phyloP scores from a whole-genome alignment of 306 rosid genomes.

The Cucumis hystrix region DNA sequence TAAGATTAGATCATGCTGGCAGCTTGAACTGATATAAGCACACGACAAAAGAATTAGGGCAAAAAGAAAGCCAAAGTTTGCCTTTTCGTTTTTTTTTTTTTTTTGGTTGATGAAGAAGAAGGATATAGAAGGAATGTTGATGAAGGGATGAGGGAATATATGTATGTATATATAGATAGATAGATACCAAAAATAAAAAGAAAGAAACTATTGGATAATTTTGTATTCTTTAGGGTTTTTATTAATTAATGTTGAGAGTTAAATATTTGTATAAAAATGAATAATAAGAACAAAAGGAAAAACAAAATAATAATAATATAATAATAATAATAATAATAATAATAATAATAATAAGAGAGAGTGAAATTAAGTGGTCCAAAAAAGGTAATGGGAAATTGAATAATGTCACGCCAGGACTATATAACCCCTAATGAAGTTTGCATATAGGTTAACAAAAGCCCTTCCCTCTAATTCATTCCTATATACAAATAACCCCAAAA shows the following conservation, averaged over 20 bases:
- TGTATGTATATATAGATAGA: not conserved
- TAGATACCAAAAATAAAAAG: not conserved
- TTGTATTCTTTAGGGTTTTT: not conserved
- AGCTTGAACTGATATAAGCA: conserved; percentile 7
- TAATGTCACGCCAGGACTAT: conserved; percentile 11
- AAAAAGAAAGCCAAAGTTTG: conserved; percentile 1
- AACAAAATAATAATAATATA: not conserved
- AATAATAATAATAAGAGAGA: not conserved
- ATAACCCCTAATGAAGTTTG: conserved; percentile 2
- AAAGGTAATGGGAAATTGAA: conserved; percentile 7
- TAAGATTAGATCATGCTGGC: conserved; percentile 9
- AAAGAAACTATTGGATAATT: not conserved
- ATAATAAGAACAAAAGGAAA: conserved; percentile 6
- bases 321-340: not conserved
- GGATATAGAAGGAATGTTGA: not conserved
- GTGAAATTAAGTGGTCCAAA: not conserved
- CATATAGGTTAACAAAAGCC: conserved; percentile 3
- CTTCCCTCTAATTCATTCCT: not conserved
- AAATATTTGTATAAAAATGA: not conserved
- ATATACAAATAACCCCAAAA: not conserved
- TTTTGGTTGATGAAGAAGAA: not conserved
- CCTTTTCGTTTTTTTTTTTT: not conserved
- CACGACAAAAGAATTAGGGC: conserved; percentile 1
- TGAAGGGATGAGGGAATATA: not conserved
- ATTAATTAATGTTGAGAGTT: not conserved